Conservation (phyloP, 768 basidiomycete genomes). For the Clitopilus passeckerianus region DNA sequence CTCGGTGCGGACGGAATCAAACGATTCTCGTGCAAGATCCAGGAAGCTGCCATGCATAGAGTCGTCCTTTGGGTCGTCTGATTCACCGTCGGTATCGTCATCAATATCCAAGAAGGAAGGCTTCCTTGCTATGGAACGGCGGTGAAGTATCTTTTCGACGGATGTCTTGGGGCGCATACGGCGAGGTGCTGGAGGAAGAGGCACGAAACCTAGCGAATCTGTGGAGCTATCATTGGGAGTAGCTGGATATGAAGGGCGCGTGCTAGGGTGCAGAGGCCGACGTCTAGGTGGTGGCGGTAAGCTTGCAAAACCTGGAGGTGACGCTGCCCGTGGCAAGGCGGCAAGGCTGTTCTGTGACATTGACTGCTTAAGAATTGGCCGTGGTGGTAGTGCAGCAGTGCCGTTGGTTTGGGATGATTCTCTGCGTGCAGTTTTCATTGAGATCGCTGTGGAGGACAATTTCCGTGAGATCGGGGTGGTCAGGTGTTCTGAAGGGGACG, state of each 20-base stretch:
- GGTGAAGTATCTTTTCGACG: slow-evolving; percentile 35
- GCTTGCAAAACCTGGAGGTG: slow-evolving; percentile 27
- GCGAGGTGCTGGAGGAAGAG: slow-evolving; percentile 27
- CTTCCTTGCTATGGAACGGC: slow-evolving; percentile 56
- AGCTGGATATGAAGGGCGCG: slow-evolving; percentile 16
- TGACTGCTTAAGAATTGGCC: slow-evolving; percentile 19
- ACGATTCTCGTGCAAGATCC: slow-evolving; percentile 46
- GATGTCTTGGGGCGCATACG: slow-evolving; percentile 26
- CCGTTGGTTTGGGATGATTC: background rate
- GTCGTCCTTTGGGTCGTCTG: slow-evolving; percentile 14
- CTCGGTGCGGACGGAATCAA: slow-evolving; percentile 30
- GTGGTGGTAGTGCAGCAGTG: slow-evolving; percentile 3
- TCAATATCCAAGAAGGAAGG: slow-evolving; percentile 73
- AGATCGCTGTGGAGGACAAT: slow-evolving; percentile 10
- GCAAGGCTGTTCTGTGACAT: slow-evolving; percentile 26
- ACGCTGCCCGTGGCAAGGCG: slow-evolving; percentile 8
- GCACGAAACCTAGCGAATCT: slow-evolving; percentile 11
- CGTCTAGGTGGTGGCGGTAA: slow-evolving; percentile 56
- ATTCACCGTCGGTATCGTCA: slow-evolving; percentile 32
- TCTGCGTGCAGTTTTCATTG: background rate
- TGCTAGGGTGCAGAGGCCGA: slow-evolving; percentile 16
- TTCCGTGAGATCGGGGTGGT: background rate
- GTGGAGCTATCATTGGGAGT: slow-evolving; percentile 6
- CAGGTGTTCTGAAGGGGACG: slow-evolving; percentile 15
- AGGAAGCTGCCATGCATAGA: slow-evolving; percentile 38